Conservation (phyloP, 202 grass and related monocot genomes). For the Dendrocalamus latiflorus region DNA sequence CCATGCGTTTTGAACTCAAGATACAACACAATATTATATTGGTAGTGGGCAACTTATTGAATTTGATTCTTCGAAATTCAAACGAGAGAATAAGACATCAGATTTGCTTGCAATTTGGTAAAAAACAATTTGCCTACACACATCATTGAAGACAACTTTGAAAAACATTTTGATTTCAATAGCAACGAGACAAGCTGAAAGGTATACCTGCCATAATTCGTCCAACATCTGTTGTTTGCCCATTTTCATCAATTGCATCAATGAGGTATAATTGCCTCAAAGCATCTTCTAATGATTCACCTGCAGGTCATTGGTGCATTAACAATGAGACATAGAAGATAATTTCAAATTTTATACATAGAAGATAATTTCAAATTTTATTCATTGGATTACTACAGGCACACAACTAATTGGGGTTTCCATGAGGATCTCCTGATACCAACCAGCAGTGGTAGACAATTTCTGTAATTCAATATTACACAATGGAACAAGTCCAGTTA, state of each 20-base stretch:
- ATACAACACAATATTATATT: constrained; percentile 3
- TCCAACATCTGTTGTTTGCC: constrained; percentile 74
- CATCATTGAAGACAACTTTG: not conserved
- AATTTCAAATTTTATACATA: not conserved
- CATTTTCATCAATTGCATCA: constrained; percentile 96
- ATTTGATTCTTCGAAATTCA: not conserved
- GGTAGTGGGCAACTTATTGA: not conserved
- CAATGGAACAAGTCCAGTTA: not conserved
- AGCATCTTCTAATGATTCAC: constrained; percentile 97
- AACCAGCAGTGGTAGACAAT: not conserved
- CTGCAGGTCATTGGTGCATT: constrained; percentile 33
- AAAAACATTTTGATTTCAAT: constrained; percentile 11
- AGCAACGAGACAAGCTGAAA: constrained; percentile 4
- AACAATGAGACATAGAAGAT: not conserved
- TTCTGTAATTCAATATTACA: not conserved
- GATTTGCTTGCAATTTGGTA: not conserved
- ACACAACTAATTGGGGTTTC: not conserved
- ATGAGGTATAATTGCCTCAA: constrained; percentile 93
- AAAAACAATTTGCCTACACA: not conserved
- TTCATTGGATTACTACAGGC: not conserved
- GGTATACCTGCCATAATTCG: constrained; percentile 75
- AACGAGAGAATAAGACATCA: not conserved
- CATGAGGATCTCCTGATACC: not conserved
- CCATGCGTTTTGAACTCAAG: not conserved
- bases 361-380: not conserved